Evolutionary conservation across 768 basidiomycete species (phyloP).

Genomic region (Amylocystis lapponica): DNA sequence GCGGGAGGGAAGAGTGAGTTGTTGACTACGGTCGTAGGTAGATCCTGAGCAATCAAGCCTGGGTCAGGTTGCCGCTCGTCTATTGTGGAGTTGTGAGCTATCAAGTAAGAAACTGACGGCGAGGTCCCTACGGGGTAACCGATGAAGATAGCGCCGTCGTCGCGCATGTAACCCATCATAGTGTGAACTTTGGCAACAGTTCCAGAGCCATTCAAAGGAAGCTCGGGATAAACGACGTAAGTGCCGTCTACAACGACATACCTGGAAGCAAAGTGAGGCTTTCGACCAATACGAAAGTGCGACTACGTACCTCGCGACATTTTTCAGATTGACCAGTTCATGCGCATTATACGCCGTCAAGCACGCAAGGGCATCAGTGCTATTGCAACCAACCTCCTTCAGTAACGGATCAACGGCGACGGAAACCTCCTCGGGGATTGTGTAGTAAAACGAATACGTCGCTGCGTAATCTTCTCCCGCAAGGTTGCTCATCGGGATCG

Average conservation of each 20-base stretch:
- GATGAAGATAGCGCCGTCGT: constrained; percentile 44
- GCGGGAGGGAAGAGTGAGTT: constrained; percentile 38
- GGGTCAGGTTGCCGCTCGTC: constrained; percentile 15
- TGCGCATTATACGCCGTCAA: constrained; percentile 29
- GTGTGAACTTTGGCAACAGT: constrained; percentile 38
- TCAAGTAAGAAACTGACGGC: neutral
- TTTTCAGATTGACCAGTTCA: constrained; percentile 30
- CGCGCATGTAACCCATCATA: constrained; percentile 46
- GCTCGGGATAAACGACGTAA: constrained; percentile 32
- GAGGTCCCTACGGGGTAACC: constrained; percentile 26
- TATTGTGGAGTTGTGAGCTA: constrained; percentile 12
- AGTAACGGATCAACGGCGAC: constrained; percentile 32
- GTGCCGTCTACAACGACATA: constrained; percentile 43
- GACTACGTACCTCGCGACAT: constrained; percentile 22
- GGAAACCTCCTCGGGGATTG: constrained; percentile 34
- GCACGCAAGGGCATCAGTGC: constrained; percentile 30
- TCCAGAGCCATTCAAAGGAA: constrained; percentile 31
- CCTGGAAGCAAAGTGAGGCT: constrained; percentile 14
- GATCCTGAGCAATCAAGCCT: constrained; percentile 18
- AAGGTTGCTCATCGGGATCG: constrained; percentile 38
- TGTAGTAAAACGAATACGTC: constrained; percentile 45
- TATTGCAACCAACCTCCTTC: constrained; percentile 35
- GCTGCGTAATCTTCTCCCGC: constrained; percentile 43
- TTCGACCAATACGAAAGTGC: neutral
- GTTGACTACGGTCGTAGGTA: constrained; percentile 12